These are phyloP conservation scores for Asclepias syriaca DNA, from an alignment of 257 asterid species.

Conservation along the genomic window DNA sequence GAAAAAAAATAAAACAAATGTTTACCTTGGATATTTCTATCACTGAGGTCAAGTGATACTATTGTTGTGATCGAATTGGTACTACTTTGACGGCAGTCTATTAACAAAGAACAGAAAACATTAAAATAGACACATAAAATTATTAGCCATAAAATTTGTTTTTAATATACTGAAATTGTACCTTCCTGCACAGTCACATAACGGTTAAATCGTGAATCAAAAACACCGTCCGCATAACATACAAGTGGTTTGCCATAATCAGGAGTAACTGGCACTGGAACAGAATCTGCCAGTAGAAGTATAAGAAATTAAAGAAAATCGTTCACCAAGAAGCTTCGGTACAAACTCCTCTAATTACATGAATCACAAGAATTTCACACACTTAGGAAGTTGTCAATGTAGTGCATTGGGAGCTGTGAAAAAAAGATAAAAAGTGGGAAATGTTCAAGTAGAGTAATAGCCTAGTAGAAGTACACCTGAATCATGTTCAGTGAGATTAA, in stretches of 20 bases:
- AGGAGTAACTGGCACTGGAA: constrained; percentile 82
- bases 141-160: constrained; percentile 2
- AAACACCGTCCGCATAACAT: constrained; percentile 90
- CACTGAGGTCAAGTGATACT: constrained; percentile 53
- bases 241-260: constrained; percentile 69
- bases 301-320: constrained; percentile 1
- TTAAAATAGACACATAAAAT: constrained; percentile 10
- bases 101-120: constrained; percentile 16
- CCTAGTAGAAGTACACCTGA: neutral
- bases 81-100: constrained; percentile 75
- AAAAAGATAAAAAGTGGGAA: neutral
- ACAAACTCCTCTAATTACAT: neutral
- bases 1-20: neutral
- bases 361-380: neutral
- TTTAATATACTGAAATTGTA: constrained; percentile 15
- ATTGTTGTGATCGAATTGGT: constrained; percentile 61
- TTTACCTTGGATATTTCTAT: constrained; percentile 48
- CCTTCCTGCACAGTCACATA: constrained; percentile 86
- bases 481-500: neutral
- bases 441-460: neutral
- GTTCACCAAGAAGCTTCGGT: neutral
- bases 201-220: constrained; percentile 71
- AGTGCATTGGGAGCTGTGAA: neutral
- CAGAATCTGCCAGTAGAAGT: constrained; percentile 47
- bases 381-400: neutral